Evolutionary conservation across 176 grass and related monocot genomes (phyloP).

Genomic region (Echinochloa phyllopogon): DNA sequence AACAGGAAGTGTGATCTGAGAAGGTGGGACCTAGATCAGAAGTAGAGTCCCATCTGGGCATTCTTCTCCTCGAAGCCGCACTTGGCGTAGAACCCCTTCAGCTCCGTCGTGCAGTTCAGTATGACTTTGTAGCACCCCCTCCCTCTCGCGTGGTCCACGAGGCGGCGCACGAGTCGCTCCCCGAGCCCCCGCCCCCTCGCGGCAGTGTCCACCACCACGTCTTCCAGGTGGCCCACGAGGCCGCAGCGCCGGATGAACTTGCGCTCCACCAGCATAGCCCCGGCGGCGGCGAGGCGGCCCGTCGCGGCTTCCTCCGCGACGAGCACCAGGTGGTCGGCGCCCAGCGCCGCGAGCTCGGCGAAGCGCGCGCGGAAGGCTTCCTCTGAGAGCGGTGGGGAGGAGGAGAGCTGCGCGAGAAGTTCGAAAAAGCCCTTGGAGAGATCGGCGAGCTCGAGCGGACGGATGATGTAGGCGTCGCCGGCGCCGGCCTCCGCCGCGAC

Average conservation of each 20-base stretch:
- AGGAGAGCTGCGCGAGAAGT: slow-evolving; percentile 68
- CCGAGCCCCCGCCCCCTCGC: slow-evolving; percentile 60
- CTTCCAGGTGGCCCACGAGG: slow-evolving; percentile 78
- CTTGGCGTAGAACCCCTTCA: slow-evolving; percentile 76
- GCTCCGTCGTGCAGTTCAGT: slow-evolving; percentile 69
- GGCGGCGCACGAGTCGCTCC: slow-evolving; percentile 60
- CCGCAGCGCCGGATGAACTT: slow-evolving; percentile 77
- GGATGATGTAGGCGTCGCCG: slow-evolving; percentile 42
- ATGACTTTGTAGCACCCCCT: slow-evolving; percentile 88
- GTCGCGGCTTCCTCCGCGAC: slow-evolving; percentile 58
- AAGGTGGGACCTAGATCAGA: slow-evolving; percentile 62
- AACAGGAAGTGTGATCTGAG: slow-evolving; percentile 24
- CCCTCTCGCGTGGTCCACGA: slow-evolving; percentile 69
- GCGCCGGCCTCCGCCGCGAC: slow-evolving; percentile 2
- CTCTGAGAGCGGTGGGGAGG: slow-evolving; percentile 45
- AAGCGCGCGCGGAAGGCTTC: slow-evolving; percentile 58
- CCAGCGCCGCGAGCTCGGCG: slow-evolving; percentile 64
- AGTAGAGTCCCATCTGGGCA: slow-evolving; percentile 89
- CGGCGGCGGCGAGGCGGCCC: slow-evolving; percentile 50
- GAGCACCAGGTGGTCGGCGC: slow-evolving; percentile 73
- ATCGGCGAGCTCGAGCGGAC: slow-evolving; percentile 63
- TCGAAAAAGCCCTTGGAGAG: slow-evolving; percentile 60
- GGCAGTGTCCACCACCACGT: slow-evolving; percentile 71
- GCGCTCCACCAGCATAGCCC: slow-evolving; percentile 70
- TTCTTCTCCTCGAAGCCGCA: slow-evolving; percentile 83